Evolutionary conservation across 176 grass and related monocot genomes (phyloP), one percentile per base, ranked within the genome.

Genomic region (Carex cristatella): DNA sequence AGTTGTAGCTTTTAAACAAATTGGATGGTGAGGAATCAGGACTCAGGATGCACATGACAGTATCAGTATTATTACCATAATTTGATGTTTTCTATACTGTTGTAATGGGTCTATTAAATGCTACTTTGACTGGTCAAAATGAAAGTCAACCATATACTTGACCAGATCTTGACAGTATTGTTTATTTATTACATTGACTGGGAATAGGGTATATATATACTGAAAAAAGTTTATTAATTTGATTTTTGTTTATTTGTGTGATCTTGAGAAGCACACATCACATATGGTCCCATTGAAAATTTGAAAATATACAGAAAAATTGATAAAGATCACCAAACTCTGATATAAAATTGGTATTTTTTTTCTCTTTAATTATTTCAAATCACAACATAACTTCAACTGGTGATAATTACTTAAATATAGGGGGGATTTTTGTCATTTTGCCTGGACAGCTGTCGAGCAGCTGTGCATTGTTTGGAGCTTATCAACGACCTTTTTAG

Each of bases 381-480:
- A 72, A 72, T 48, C 40, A 72, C 38, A 72, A 72, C 38, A 6
- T 46, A 48, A 1, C 57, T 60, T 61, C 14, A n/a, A 40, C 6
- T 70, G 67, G 42, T 70, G 33, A 15, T 69, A 6, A 69, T 38
- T 46, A 72, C 48, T 48, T 23, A 23, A 23, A 23, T 23, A 23
- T 1, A 71, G 23, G 46, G 48, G 48, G 48, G 12, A 30, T 55
- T 55, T 55, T 55, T 77, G 73, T 77, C 73, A 77, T 54, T 77
- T 77, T 55, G 7, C 49, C 11, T 4, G 31, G 79, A 63, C 79
- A 81, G 56, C 79, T 81, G 79, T 81, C 10, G 18, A 61, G 64
- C 60, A 35, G 32, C 44, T 42, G 37, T 81, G 57, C 38, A 46
- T 63, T 11, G 13, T 64, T 81, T 79, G 76, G 76, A 35, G 76